phyloP scores from a whole-genome alignment of 2,329 filamentous ascomycete species.

The Trichocomaceae sp. region DNA sequence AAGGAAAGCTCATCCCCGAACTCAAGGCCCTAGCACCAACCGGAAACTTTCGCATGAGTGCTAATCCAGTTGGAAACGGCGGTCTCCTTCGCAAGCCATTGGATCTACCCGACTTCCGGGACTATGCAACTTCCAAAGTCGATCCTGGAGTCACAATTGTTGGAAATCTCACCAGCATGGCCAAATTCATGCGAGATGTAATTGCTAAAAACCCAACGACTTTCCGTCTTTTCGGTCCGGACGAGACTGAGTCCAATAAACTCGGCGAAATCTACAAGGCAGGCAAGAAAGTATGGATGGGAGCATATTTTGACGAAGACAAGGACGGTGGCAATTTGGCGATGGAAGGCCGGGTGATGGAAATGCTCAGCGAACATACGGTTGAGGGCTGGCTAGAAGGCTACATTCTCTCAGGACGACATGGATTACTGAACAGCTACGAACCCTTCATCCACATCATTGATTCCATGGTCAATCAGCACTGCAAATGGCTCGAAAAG shows the following conservation, averaged over 20 bases:
- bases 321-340: conserved; percentile 66
- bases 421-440: conserved; percentile 72
- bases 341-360: conserved; percentile 66
- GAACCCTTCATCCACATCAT: conserved; percentile 79
- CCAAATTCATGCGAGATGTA: conserved; percentile 60
- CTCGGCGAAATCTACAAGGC: conserved; percentile 64
- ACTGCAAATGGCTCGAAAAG: conserved; percentile 82
- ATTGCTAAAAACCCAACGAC: conserved; percentile 57
- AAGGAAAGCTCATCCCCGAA: conserved; percentile 57
- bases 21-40: conserved; percentile 59
- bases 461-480: conserved; percentile 79
- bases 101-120: conserved; percentile 61
- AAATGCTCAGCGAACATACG: conserved; percentile 77
- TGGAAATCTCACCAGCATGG: conserved; percentile 65
- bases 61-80: conserved; percentile 69
- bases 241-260: conserved; percentile 79
- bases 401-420: conserved; percentile 66
- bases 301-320: conserved; percentile 71
- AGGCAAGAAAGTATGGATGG: conserved; percentile 74
- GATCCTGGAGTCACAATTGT: conserved; percentile 52
- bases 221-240: conserved; percentile 72
- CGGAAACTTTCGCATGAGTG: conserved; percentile 65
- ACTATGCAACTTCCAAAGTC: conserved; percentile 59
- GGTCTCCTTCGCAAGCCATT: conserved; percentile 62
- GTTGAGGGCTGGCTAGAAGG: conserved; percentile 76